Conservation (phyloP, 805 yeast species). For the Candida tibetensis region DNA sequence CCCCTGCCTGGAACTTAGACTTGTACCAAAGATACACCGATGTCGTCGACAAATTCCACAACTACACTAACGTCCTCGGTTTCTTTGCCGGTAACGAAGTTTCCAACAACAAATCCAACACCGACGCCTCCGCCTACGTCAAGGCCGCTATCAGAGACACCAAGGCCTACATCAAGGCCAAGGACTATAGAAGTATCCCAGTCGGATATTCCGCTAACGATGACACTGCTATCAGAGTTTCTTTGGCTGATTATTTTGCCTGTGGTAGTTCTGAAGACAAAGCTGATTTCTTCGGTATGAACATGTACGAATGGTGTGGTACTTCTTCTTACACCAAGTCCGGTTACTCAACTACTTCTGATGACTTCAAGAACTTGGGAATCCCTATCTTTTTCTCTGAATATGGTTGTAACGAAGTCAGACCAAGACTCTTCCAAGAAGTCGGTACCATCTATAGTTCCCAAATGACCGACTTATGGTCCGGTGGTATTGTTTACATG, state of each 20-base stretch:
- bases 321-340: slow-evolving; percentile 52
- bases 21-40: slow-evolving; percentile 64
- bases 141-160: slow-evolving; percentile 82
- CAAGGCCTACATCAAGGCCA: slow-evolving; percentile 58
- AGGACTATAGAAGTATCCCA: slow-evolving; percentile 67
- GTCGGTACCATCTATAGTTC: slow-evolving; percentile 60
- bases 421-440: slow-evolving; percentile 72
- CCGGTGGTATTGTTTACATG: slow-evolving; percentile 89
- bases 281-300: slow-evolving; percentile 84
- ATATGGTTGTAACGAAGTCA: slow-evolving; percentile 72
- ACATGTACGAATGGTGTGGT: slow-evolving; percentile 92
- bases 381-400: slow-evolving; percentile 79
- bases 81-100: slow-evolving; percentile 89
- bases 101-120: slow-evolving; percentile 60
- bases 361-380: slow-evolving; percentile 60
- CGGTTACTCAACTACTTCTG: slow-evolving; percentile 66
- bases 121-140: slow-evolving; percentile 76
- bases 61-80: slow-evolving; percentile 72
- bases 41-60: slow-evolving; percentile 66
- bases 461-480: slow-evolving; percentile 81
- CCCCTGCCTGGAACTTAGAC: slow-evolving; percentile 63
- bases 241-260: slow-evolving; percentile 70
- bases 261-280: slow-evolving; percentile 65
- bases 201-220: slow-evolving; percentile 84
- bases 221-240: slow-evolving; percentile 62